phyloP scores from a whole-genome alignment of 73 alveolate species.

The Breviolum minutum region DNA sequence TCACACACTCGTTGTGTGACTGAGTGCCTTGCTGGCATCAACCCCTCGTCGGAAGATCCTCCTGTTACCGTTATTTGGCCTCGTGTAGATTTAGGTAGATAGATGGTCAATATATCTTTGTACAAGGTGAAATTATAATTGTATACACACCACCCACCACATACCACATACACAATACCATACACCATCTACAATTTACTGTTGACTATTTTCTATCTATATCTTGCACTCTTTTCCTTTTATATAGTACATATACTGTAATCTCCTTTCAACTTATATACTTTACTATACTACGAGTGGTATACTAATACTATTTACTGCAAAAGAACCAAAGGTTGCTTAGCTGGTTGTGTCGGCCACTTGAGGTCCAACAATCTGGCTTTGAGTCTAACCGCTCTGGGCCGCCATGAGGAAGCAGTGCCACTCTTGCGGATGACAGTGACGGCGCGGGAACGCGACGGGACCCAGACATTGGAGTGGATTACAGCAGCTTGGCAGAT shows the following conservation, averaged over 20 bases:
- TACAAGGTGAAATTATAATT: too few species aligned
- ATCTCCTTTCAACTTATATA: too few species aligned
- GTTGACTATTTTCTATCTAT: too few species aligned
- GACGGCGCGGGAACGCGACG: slow-evolving; percentile 10
- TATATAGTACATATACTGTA: too few species aligned
- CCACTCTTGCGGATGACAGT: slow-evolving; percentile 50
- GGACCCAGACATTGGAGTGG: slow-evolving; percentile 13
- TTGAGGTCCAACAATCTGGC: slow-evolving; percentile 69
- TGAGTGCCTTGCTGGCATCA: slow-evolving; percentile 22
- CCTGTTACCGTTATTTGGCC: background rate
- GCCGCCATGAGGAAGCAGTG: slow-evolving; percentile 77
- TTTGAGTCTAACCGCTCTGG: slow-evolving; percentile 50
- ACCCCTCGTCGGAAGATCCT: background rate
- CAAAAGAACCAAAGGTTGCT: too few species aligned
- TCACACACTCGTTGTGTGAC: slow-evolving; percentile 54
- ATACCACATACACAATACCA: too few species aligned
- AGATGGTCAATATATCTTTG: background rate
- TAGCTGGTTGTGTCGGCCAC: background rate
- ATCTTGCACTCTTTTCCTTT: too few species aligned
- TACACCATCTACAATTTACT: too few species aligned
- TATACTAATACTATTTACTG: too few species aligned
- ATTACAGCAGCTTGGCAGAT: slow-evolving; percentile 10
- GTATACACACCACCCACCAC: too few species aligned
- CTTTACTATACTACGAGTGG: too few species aligned
- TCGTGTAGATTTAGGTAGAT: background rate